Base-by-base conservation (phyloP, 106 monocot species). In the Acorus gramineus region DNA sequence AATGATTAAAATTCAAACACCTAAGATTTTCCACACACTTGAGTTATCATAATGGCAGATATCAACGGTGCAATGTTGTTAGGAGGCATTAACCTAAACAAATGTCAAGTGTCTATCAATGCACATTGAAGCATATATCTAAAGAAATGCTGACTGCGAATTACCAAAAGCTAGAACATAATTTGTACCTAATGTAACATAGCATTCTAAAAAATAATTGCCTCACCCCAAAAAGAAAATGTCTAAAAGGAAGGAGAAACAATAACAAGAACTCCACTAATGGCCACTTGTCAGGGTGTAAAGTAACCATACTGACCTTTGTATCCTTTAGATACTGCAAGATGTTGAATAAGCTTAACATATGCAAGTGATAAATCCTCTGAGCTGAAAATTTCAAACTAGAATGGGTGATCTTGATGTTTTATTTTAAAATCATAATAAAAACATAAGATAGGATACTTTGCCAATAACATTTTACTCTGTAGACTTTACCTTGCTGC, bases 301-400 rank as follows among this genome's bases (percentile, higher is more conserved):
- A 12, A 53, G 8, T 42, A 2, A 65, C 10, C 43, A 65, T 28
- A 69, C 82, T 73, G 11, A 86, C 94, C 90, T 80, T 84, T 77
- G 74, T 89, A 84, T 71, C 98, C 98, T 70, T 86, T 88, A 61
- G 79, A 92, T 7, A 83, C 56, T 43, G 88, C 85, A 52, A 92
- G 66, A 61, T 92, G 85, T 59, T 98, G 88, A 60, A 98, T 89
- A 57, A 98, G 98, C 61, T 98, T 98, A 28, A 71, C 79, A 82
- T 92, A 86, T 60, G 85, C 85, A 42, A 98, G 74, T 47, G 85
- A 91, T 50, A 92, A 68, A 47, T 98, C 98, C 28, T 79, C 56
- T n/a, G 85, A 81, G 72, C 98, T 95, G 86, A 65, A 86, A 89
- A 28, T 28, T 14, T 69, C 47, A 49, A 70, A 59, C 44, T 57